Evolutionary conservation across 345 rosid genomes (phyloP), one percentile per base, ranked within the genome.

Genomic region (Murraya koenigii): DNA sequence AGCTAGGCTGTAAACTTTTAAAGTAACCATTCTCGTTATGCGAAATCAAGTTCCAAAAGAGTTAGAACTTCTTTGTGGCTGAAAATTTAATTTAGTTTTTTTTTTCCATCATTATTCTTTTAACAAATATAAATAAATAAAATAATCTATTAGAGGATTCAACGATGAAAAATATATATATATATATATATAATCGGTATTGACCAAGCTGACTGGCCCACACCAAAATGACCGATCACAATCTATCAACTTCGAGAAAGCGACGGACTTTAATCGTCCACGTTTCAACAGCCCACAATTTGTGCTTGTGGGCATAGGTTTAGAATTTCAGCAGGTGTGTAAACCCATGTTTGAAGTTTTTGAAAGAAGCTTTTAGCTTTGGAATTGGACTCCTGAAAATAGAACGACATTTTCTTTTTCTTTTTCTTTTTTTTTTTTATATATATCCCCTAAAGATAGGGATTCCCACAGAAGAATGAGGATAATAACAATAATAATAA

Each of bases 251-350:
- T 8, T 19, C 20, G 71, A 1, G 47, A 66, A 33, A 66, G 19
- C 8, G 68, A 66, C 77, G 25, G 35, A 8, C 74, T 67, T 69
- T 58, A 23, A 44, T 7, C 61, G 0, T 56, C 77, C 81, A 76
- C 83, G 76, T 80, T 55, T 71, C 79, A 8, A 0, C 0, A 30
- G 20, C 64, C 60, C 61, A 62, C 59, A 1, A 25, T 9, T 8
- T 26, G 22, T 26, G 59, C 59, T 14, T 17, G 72, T 69, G 23
- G 30, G 25, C 8, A 7, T 17, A 10, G 49, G 73, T 38, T 30
- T 61, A n/a, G 26, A 60, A 10, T n/a, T 41, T 55, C 71, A 79
- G 78, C 73, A 71, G 74, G 76, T 72, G 69, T 77, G 39, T 25
- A 23, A 44, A 44, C 3, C 0, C 1, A 1, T 3, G 5, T 0